Conservation (phyloP, 768 basidiomycete species). For the Russula sp. region DNA sequence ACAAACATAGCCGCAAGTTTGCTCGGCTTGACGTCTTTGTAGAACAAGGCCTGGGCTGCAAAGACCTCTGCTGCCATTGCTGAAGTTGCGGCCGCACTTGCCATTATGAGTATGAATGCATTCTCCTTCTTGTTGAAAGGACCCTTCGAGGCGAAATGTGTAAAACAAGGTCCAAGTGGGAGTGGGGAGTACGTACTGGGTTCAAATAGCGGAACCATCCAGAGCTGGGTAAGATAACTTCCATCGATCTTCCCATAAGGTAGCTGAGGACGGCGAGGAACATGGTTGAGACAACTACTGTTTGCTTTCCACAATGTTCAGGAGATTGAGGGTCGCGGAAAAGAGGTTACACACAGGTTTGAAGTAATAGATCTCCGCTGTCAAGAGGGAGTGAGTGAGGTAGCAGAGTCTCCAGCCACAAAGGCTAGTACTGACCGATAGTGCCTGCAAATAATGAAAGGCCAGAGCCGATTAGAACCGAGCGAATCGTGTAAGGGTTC, state of each 20-base stretch:
- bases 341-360: conserved; percentile 36
- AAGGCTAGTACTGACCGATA: conserved; percentile 32
- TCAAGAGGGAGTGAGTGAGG: not conserved
- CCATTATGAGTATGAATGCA: conserved; percentile 51
- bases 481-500: conserved; percentile 42
- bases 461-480: conserved; percentile 40
- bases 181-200: conserved; percentile 33
- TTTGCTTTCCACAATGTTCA: conserved; percentile 35
- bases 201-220: conserved; percentile 46
- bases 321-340: not conserved
- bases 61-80: conserved; percentile 49
- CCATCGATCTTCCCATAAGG: conserved; percentile 40
- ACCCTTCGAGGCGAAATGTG: conserved; percentile 29
- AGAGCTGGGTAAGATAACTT: conserved; percentile 37
- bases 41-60: conserved; percentile 39
- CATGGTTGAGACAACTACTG: conserved; percentile 44
- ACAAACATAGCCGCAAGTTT: conserved; percentile 39
- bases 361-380: conserved; percentile 56
- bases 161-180: not conserved
- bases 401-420: no score
- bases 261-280: conserved; percentile 47
- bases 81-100: conserved; percentile 45
- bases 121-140: conserved; percentile 57
- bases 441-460: conserved; percentile 44
- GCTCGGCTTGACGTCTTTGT: conserved; percentile 42